Base-by-base conservation (phyloP, 2,329 filamentous ascomycete species). In the Tolypocladium album region DNA sequence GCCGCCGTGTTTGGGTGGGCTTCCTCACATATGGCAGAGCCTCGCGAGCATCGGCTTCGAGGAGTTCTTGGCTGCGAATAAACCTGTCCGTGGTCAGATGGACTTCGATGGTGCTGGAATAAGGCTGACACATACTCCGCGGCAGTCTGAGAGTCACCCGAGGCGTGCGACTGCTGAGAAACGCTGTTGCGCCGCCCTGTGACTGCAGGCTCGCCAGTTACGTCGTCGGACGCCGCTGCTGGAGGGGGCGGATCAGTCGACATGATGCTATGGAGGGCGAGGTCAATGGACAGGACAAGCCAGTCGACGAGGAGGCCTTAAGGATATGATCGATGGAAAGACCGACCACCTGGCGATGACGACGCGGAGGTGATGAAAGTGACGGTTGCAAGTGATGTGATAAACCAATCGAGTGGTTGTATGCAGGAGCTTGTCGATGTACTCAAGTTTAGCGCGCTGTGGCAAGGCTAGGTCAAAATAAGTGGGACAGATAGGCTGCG, bases 31-130 rank as follows among this genome's bases (percentile, higher is more conserved):
- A 99, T 65, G 94, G 94, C 8, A 99, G 82, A 62, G 90, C 90
- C 79, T 99, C 93, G 67, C 92, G 91, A 55, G 94, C 94, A 76
- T 99, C 94, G 24, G 90, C 90, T 76, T 99, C 94, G 58, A 99
- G 87, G 66, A 88, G 86, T 70, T 97, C 87, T 72, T 99, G 94
- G 59, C 86, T 87, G 67, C 90, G 86, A 66, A 99, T 91, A 71
- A 95, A 97, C 36, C 89, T 93, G 60, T 11, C n/a, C 4, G 36
- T 57, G 31, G 27, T 58, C 17, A 59, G 55, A 34, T 27, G 13
- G 36, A 38, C 7, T 6, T 13, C n/a, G 38, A 39, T 1, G 2
- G 27, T 6, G 15, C 1, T n/a, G n/a, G 20, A 7, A 22, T 5
- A 3, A 20, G 5, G 50, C 5, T 20, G 15, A 15, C n/a, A 63